Evolutionary conservation across 1,284 basidiomycete species (phyloP).

Genomic region (Entoloma clypeatum): DNA sequence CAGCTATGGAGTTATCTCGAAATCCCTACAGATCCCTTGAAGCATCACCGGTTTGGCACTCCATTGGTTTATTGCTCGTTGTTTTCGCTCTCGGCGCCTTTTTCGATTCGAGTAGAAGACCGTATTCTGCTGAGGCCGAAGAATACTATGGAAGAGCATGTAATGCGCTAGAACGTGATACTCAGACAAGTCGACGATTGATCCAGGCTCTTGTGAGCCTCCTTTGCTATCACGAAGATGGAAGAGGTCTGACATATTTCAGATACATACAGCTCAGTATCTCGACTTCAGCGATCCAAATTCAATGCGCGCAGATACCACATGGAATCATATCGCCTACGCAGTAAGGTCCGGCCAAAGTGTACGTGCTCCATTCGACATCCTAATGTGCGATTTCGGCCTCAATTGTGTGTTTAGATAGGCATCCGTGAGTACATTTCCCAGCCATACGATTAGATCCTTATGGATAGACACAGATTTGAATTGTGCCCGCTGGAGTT

Average conservation of each 20-base stretch:
- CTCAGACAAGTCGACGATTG: constrained; percentile 49
- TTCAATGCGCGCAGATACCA: constrained; percentile 41
- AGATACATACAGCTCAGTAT: constrained; percentile 58
- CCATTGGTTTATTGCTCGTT: constrained; percentile 51
- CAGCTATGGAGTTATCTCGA: constrained; percentile 6
- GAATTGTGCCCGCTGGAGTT: constrained; percentile 54
- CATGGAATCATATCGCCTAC: constrained; percentile 55
- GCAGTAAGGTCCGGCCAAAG: constrained; percentile 54
- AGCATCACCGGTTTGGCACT: constrained; percentile 35
- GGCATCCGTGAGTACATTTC: constrained; percentile 28
- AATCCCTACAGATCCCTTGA: constrained; percentile 30
- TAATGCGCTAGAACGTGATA: constrained; percentile 44
- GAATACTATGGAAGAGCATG: constrained; percentile 58
- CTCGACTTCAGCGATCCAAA: constrained; percentile 54
- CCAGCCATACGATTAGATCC: too few relatives aligned
- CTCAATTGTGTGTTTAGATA: too few relatives aligned
- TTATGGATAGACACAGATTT: too few relatives aligned
- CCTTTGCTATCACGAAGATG: constrained; percentile 3
- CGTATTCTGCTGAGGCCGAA: constrained; percentile 46
- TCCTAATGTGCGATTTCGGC: constrained; percentile 1
- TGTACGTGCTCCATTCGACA: constrained; percentile 33
- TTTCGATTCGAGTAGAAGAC: constrained; percentile 41
- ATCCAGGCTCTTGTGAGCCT: constrained; percentile 50
- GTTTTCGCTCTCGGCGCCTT: constrained; percentile 50
- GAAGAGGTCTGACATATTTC: constrained; percentile 2